phyloP scores from a whole-genome alignment of 2,329 filamentous ascomycete species.

The Cyclaneusma minus region DNA sequence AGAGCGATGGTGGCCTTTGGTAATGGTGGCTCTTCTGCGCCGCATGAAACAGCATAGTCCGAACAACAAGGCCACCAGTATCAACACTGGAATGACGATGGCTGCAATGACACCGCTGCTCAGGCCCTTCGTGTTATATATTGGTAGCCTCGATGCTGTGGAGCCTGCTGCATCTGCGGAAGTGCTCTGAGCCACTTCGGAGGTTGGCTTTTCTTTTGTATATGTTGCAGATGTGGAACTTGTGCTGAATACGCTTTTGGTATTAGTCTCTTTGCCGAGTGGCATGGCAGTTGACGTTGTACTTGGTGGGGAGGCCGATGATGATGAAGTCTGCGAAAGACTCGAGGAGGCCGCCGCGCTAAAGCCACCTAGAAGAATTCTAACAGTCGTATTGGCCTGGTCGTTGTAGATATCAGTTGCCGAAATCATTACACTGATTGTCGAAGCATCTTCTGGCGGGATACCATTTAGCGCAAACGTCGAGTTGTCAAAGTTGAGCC shows the following conservation, averaged over 20 bases:
- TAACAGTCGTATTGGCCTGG: slow-evolving; percentile 38
- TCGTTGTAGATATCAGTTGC: slow-evolving; percentile 45
- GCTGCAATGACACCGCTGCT: slow-evolving; percentile 10
- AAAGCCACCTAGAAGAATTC: slow-evolving; percentile 15
- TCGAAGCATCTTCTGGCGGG: slow-evolving; percentile 39
- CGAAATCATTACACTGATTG: slow-evolving; percentile 45
- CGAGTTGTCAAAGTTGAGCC: slow-evolving; percentile 50
- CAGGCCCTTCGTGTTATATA: slow-evolving; percentile 3
- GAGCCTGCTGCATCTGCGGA: not conserved
- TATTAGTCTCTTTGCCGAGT: too few species aligned
- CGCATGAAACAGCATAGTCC: slow-evolving; percentile 9
- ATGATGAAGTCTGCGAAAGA: slow-evolving; percentile 24
- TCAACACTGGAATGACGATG: slow-evolving; percentile 10
- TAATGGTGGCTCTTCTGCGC: too few species aligned
- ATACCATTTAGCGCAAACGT: slow-evolving; percentile 50
- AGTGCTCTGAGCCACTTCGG: not conserved
- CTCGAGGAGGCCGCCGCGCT: slow-evolving; percentile 26
- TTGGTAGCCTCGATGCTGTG: slow-evolving; percentile 1
- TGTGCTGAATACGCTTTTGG: slow-evolving; percentile 9
- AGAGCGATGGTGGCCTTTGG: too few species aligned
- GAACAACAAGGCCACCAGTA: slow-evolving; percentile 8
- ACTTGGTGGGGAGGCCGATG: too few species aligned
- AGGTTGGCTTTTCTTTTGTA: not conserved
- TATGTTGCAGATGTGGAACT: slow-evolving; percentile 1
- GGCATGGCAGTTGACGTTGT: too few species aligned